Base-by-base conservation (phyloP, 2,329 filamentous ascomycete species). In the Ceratocystis alfenasii region DNA sequence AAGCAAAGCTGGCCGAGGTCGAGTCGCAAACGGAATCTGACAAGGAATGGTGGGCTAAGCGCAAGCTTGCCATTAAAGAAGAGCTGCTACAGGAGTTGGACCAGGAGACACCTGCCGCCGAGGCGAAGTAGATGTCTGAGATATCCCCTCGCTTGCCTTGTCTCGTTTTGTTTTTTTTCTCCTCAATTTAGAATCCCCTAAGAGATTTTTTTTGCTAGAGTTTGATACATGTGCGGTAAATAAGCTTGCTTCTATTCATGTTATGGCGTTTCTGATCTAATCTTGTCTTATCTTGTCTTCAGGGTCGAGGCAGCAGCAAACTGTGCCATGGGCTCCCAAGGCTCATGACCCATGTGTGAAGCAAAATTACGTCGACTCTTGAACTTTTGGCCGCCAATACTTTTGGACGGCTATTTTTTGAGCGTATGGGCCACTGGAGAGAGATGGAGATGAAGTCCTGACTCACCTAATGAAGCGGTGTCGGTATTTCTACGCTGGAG, bases 21-120 rank as follows among this genome's bases (percentile, higher is more conserved):
- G 86, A 92, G 71, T 78, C 80, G 33, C 87, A 89, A 72, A 79
- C 85, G 1, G 80, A 83, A 8, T 79, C 84, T 50, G 94, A 97
- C 77, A 89, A 88, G 77, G 82, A 87, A 72, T 96, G 91, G 90
- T 99, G 94, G 94, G 89, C 90, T 74, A 89, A 89, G 79, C 88
- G 88, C 73, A 84, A 86, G 71, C 81, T 84, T 59, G 81, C 81
- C 69, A 91, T 95, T 70, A 82, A 88, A 74, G 80, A 83, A 64
- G 87, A 86, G 15, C 91, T 94, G 71, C 87, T 95, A 83, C 90
- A 88, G 76, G 91, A 96, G 78, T 79, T 96, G 61, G 87, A 92
- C 65, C 82, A 82, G 69, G 80, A 82, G 68, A 77, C 79, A 70
- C 75, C 73, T 59, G 75, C 78, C 15, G 74, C 74, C 68, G 74